phyloP scores from a whole-genome alignment of 768 basidiomycete species.

The Vararia minispora region DNA sequence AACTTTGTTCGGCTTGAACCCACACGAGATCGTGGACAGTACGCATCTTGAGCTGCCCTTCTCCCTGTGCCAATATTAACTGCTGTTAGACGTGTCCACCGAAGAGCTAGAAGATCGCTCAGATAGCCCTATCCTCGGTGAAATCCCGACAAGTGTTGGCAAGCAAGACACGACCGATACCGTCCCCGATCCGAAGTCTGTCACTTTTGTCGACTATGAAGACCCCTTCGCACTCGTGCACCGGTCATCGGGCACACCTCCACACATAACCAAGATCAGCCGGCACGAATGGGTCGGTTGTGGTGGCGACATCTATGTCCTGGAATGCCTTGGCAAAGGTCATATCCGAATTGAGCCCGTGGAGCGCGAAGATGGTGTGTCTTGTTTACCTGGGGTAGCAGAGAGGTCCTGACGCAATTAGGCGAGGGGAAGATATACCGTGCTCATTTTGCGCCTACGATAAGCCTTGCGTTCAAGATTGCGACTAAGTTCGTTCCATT shows the following conservation, averaged over 20 bases:
- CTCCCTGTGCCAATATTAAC: conserved; percentile 1
- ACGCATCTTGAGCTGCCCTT: conserved; percentile 6
- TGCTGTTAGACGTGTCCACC: conserved; percentile 35
- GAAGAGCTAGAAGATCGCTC: conserved; percentile 36
- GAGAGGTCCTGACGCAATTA: background rate
- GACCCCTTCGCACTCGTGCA: conserved; percentile 55
- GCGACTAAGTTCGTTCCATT: conserved; percentile 10
- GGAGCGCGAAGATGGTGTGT: conserved; percentile 25
- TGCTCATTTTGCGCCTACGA: conserved; percentile 45
- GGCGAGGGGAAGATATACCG: conserved; percentile 25
- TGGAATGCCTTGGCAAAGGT: conserved; percentile 67
- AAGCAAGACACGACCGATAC: conserved; percentile 19
- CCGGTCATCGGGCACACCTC: conserved; percentile 32
- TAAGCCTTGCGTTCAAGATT: conserved; percentile 10
- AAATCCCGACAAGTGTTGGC: background rate
- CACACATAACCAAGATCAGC: conserved; percentile 45
- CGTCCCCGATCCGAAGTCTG: conserved; percentile 44
- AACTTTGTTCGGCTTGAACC: conserved; percentile 77
- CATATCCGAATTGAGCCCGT: conserved; percentile 49
- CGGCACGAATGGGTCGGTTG: conserved; percentile 71
- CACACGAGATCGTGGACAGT: conserved; percentile 61
- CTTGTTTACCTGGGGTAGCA: background rate
- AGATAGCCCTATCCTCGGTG: conserved; percentile 14
- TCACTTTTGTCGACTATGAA: conserved; percentile 70
- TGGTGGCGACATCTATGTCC: conserved; percentile 56